phyloP scores from a whole-genome alignment of 176 grass and related monocot species.

The Carex littledalei region DNA sequence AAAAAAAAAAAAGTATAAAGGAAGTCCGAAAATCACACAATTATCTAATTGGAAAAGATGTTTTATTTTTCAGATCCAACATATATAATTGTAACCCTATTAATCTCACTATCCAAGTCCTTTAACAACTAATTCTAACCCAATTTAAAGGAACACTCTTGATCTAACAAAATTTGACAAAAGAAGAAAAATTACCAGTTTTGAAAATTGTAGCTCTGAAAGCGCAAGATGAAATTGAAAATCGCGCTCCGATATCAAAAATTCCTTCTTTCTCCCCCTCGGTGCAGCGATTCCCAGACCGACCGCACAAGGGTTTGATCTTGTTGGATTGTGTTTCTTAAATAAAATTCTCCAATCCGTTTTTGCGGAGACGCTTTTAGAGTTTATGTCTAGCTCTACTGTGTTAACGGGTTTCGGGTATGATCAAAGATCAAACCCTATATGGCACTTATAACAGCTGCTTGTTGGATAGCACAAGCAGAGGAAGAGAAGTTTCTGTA shows the following conservation, averaged over 20 bases:
- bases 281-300: neutral
- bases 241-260: neutral
- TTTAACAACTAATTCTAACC: neutral
- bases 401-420: neutral
- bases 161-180: neutral
- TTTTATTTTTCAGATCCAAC: neutral
- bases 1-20: neutral
- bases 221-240: neutral
- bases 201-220: neutral
- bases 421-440: neutral
- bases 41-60: neutral
- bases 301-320: neutral
- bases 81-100: neutral
- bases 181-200: neutral
- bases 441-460: neutral
- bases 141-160: neutral
- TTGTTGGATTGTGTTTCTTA: neutral
- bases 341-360: neutral
- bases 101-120: neutral
- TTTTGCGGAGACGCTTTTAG: neutral
- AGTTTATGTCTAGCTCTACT: neutral
- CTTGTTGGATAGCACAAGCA: neutral
- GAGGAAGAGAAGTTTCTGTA: neutral
- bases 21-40: neutral
- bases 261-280: neutral